Evolutionary conservation across 352 stramenopile genomes (phyloP).

Genomic region (Globisporangium cylindrosporum): DNA sequence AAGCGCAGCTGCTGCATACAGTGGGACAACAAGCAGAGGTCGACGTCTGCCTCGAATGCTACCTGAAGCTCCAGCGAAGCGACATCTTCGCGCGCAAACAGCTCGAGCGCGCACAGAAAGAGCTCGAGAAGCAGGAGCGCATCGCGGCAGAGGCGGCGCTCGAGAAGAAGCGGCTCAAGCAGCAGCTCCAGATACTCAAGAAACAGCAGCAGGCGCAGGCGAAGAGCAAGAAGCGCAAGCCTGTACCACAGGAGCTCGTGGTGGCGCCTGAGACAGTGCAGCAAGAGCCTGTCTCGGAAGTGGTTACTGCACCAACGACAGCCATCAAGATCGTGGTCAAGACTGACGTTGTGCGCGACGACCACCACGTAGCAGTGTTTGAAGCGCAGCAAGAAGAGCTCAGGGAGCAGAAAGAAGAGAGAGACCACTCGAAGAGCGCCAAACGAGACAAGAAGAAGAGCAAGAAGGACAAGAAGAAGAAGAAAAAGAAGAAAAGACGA

Average conservation of each 20-base stretch:
- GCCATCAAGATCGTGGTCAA: slow-evolving; percentile 15
- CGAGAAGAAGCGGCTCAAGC: slow-evolving; percentile 51
- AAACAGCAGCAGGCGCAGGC: slow-evolving; percentile 60
- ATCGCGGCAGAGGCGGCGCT: slow-evolving; percentile 8
- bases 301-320: background rate
- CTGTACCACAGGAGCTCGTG: slow-evolving; percentile 13
- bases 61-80: slow-evolving; percentile 57
- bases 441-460: slow-evolving; percentile 26
- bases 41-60: slow-evolving; percentile 72
- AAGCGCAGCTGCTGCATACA: slow-evolving; percentile 6
- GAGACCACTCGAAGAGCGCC: slow-evolving; percentile 1
- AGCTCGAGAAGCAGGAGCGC: slow-evolving; percentile 31
- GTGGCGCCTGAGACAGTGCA: background rate
- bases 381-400: background rate
- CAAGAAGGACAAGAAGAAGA: slow-evolving; percentile 62
- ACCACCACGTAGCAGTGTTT: background rate
- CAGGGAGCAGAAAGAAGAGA: background rate
- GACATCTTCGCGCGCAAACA: slow-evolving; percentile 67
- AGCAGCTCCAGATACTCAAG: slow-evolving; percentile 47
- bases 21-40: slow-evolving; percentile 21
- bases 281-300: background rate
- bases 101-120: slow-evolving; percentile 31
- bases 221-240: slow-evolving; percentile 42
- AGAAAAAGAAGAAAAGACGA: slow-evolving; percentile 41
- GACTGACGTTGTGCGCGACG: slow-evolving; percentile 2